These are phyloP conservation scores for Silene uniflora DNA, from an alignment of 148 eudicot genomes.

Conservation along the genomic window DNA sequence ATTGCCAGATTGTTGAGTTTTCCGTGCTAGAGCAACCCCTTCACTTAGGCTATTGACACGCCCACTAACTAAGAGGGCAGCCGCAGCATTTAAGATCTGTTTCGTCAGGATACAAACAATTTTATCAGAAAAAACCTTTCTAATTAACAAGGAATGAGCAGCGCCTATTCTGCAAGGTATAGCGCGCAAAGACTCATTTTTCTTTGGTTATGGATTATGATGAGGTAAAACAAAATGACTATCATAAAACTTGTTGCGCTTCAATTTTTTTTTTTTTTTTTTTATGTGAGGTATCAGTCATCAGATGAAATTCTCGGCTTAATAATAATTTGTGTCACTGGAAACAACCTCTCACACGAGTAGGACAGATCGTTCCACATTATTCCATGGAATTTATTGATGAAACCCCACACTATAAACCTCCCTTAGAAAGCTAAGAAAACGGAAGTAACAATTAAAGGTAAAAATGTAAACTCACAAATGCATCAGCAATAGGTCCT, in stretches of 20 bases:
- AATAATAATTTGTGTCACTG: too few relatives aligned
- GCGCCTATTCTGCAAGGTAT: too few relatives aligned
- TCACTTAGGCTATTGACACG: slow-evolving; percentile 52
- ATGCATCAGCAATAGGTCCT: slow-evolving; percentile 88
- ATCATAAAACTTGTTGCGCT: too few relatives aligned
- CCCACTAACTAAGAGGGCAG: slow-evolving; percentile 80
- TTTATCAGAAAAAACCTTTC: not conserved
- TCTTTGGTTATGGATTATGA: too few relatives aligned
- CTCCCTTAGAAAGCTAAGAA: not conserved
- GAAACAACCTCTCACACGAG: too few relatives aligned
- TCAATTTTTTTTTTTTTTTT: too few relatives aligned
- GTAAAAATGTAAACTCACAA: slow-evolving; percentile 45
- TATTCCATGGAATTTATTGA: not conserved
- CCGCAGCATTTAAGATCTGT: slow-evolving; percentile 89
- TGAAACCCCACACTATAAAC: not conserved
- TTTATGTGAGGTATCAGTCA: too few relatives aligned
- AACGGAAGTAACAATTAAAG: not conserved
- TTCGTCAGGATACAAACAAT: not conserved
- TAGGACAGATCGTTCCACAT: too few relatives aligned
- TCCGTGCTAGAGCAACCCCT: slow-evolving; percentile 78
- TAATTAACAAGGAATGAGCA: too few relatives aligned
- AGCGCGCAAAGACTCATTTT: too few relatives aligned
- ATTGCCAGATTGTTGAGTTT: slow-evolving; percentile 68
- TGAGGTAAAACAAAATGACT: too few relatives aligned
- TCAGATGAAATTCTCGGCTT: too few relatives aligned